Conservation (phyloP, 768 basidiomycete genomes). For the Trametes gibbosa region DNA sequence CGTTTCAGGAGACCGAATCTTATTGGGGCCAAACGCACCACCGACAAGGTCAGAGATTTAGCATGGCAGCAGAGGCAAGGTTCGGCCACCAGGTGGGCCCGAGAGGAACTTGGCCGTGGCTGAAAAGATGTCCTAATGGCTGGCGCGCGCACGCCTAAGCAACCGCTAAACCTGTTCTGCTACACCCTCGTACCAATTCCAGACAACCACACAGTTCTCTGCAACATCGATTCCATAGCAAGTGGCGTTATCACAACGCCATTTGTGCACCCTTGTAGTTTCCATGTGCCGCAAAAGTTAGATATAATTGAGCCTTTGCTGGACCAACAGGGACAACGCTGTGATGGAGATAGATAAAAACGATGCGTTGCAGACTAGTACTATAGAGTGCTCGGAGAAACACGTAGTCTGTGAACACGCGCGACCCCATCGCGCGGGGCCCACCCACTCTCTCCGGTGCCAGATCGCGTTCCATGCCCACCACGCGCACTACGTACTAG, state of each 20-base stretch:
- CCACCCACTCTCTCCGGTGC: too few relatives aligned
- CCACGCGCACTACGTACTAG: too few relatives aligned
- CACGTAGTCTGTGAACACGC: too few relatives aligned
- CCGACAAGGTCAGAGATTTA: constrained; percentile 87
- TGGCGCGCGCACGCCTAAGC: neutral
- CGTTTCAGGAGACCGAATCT: too few relatives aligned
- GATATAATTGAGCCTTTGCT: constrained; percentile 84
- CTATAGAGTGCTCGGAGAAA: too few relatives aligned
- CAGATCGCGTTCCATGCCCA: too few relatives aligned
- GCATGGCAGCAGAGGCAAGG: constrained; percentile 77
- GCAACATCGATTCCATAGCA: constrained; percentile 92
- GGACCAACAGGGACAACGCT: constrained; percentile 62
- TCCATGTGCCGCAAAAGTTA: constrained; percentile 90
- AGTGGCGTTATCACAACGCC: constrained; percentile 91
- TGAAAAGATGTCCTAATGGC: constrained; percentile 24
- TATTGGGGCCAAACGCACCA: constrained; percentile 94
- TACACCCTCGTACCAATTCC: constrained; percentile 87
- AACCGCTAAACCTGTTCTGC: constrained; percentile 69
- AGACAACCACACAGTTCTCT: constrained; percentile 80
- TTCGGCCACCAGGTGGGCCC: constrained; percentile 89
- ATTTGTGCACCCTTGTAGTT: constrained; percentile 87
- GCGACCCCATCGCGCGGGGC: too few relatives aligned
- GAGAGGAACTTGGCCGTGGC: constrained; percentile 79
- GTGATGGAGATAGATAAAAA: too few relatives aligned
- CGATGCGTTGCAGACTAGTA: too few relatives aligned